Percentiles rank a stretch among this genome's conserved stretches.
Evolutionary conservation across 305 asterid genomes (phyloP).

Genomic region (Ajuga reptans): DNA sequence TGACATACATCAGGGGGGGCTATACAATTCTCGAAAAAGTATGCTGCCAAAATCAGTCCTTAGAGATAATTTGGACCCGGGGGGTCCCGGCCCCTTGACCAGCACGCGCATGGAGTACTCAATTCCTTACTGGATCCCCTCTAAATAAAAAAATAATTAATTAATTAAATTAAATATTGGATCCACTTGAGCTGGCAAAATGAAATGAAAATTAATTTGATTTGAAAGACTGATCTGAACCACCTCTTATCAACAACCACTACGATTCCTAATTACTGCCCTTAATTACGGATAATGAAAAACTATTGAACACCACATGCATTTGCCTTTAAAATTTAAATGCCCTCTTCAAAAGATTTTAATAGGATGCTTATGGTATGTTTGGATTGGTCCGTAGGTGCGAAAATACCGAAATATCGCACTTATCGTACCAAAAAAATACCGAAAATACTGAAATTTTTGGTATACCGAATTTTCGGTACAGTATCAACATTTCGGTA

Average conservation of each 20-base stretch:
- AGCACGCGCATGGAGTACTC: constrained; percentile 18
- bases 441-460: too few species aligned
- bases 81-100: neutral
- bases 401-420: too few species aligned
- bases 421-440: too few species aligned
- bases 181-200: constrained; percentile 16
- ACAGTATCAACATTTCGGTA: too few species aligned
- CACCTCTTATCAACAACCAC: constrained; percentile 16
- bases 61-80: neutral
- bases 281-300: neutral
- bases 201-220: neutral
- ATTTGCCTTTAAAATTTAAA: neutral
- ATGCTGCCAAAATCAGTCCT: neutral
- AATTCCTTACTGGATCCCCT: constrained; percentile 9
- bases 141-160: too few species aligned
- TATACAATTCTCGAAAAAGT: neutral
- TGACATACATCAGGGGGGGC: neutral
- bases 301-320: neutral
- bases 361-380: too few species aligned
- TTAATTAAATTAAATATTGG: neutral
- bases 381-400: too few species aligned
- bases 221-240: constrained; percentile 5
- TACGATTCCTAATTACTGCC: neutral
- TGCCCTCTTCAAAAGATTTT: too few species aligned
- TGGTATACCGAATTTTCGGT: too few species aligned